Conservation (phyloP, 1,139 yeast genomes). For the Candida sp. region DNA sequence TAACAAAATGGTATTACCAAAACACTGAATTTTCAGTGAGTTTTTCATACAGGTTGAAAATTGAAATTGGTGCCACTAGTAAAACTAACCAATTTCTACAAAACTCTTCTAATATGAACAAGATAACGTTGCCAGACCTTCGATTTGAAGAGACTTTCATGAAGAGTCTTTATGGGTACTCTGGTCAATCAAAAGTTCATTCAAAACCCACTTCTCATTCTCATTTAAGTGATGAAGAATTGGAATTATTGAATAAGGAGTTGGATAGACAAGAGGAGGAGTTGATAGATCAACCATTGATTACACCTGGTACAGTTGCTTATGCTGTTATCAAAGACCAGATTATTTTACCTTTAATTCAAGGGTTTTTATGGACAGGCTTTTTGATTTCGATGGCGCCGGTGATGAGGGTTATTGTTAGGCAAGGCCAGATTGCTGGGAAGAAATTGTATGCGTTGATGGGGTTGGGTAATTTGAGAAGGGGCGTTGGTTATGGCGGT, state of each 20-base stretch:
- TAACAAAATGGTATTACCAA: neutral
- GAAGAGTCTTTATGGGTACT: constrained; percentile 40
- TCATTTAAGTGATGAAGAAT: constrained; percentile 20
- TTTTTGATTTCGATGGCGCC: constrained; percentile 31
- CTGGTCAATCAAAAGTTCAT: constrained; percentile 12
- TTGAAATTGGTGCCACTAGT: neutral
- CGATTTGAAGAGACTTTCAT: constrained; percentile 63
- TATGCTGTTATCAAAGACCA: constrained; percentile 64
- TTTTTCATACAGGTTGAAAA: neutral
- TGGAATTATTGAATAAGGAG: constrained; percentile 17
- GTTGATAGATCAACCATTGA: constrained; percentile 25
- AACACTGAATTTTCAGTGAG: neutral
- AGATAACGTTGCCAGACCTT: constrained; percentile 55
- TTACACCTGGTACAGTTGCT: constrained; percentile 46
- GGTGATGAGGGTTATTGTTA: constrained; percentile 19
- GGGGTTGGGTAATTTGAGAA: constrained; percentile 11
- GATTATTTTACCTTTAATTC: constrained; percentile 61
- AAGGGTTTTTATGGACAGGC: constrained; percentile 42
- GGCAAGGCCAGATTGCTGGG: constrained; percentile 32
- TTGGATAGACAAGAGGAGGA: constrained; percentile 15
- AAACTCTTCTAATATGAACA: constrained; percentile 4
- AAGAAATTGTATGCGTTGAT: constrained; percentile 20
- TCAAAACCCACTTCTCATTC: constrained; percentile 1
- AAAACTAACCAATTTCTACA: no score
- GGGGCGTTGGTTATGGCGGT: neutral